Base-by-base conservation (phyloP, 73 alveolate species). In the Paramecium bursaria region DNA sequence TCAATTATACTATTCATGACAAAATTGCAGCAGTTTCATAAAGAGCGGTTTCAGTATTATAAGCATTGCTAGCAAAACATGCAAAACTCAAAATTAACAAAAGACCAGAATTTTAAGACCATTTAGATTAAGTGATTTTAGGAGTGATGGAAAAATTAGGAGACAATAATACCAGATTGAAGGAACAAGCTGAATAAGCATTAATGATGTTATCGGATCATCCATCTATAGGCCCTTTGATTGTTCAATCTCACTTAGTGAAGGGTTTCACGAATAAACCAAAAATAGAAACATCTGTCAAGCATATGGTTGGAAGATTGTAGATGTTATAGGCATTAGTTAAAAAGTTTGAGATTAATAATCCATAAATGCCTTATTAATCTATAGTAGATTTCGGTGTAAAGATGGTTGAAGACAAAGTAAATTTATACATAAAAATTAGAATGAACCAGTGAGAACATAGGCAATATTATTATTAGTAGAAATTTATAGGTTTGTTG, bases 111-210 rank as follows among this genome's bases (percentile, higher is more conserved):
- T 76, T 76, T 39, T 51, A 52, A 50, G 74, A 61, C 48, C 77
- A 94, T 85, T 80, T 91, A 0, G 96, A 95, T 74, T 91, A 75
- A 30, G 91, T 95, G 10, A 76, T 91, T 6, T 86, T 86, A 35
- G 55, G 90, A 76, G 73, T 96, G 3, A 85, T 94, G 91, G 95
- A 95, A 67, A 90, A 92, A 75, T 74, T 93, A 46, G 99, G 99
- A 30, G 99, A 96, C 73, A 91, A 93, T 54, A 95, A 92, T 76
- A 88, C 91, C 42, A 91, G 96, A 61, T 80, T 93, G 4, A 95
- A 97, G 73, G 99, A 96, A 85, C 89, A 86, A 57, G 94, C 98
- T 14, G 98, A 95, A 54, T 92, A 95, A 57, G 91, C 96, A 26
- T 88, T 95, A 42, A 51, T 96, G 35, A 75, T 86, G 48, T 74